Evolutionary conservation across 2,329 filamentous ascomycete species (phyloP), one percentile per base, ranked within the genome.

Genomic region (Fusarium haematococcum): DNA sequence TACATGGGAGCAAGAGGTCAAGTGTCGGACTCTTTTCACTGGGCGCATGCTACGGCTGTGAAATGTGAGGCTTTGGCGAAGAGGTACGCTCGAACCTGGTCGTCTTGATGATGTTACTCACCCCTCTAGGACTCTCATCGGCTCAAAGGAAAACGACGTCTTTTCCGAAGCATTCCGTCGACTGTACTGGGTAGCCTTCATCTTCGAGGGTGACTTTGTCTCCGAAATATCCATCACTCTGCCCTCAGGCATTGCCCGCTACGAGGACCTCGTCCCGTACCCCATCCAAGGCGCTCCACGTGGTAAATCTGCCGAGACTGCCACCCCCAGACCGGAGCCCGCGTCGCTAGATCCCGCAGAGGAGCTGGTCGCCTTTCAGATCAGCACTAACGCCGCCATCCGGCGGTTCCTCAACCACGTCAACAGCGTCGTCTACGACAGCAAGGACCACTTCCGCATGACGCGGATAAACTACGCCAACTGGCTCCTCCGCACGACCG

Each of bases 331-430:
- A 33, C 25, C 58, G 33, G 37, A 45, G 27, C 13, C 41, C 25
- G 27, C 39, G 13, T 45, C 39, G 11, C 16, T 48, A 16, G 63
- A 59, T 8, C 35, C 43, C 16, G 41, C 35, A 2, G 76, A 81
- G 52, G 79, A 80, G 25, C 66, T 81, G 1, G 75, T 80, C 0
- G 79, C 78, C 0, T 81, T 81, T 14, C 80, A 81, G 5, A 79
- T 81, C 23, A 80, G 75, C 16, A 81, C 79, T 2, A 81, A 80
- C 52, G 78, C 80, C 1, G 77, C 80, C 1, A 81, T 81, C 14
- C 69, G 80, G 5, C 75, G 80, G 0, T 80, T 81, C 33, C 54
- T 81, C 0, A 81, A 81, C 6, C 75, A 79, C 1, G 78, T 80
- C 4, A 79, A 81, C 30, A 80, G 78, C 8, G 74, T 79, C 1